Base-by-base conservation (phyloP, 23 red algal species). In the Pyropia haitanensis region DNA sequence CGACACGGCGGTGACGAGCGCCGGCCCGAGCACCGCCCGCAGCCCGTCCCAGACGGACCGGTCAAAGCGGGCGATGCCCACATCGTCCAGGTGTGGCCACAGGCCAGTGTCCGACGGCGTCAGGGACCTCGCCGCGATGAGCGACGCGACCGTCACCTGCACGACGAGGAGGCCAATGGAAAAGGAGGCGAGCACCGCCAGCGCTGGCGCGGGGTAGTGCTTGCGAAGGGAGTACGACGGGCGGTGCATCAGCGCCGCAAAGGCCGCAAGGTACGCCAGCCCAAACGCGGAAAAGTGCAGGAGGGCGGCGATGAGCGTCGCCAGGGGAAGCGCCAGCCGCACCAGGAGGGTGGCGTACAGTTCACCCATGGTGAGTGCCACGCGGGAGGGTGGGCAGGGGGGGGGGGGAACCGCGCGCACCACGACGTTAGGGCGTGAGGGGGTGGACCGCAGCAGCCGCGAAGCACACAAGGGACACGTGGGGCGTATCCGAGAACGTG, bases 1-100 rank as follows among this genome's bases (percentile, higher is more conserved):
- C 6, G 53, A 23, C 13, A 55, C 55, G 24, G 33, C 48, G 17
- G 52, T 33, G 30, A 53, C 52, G 18, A 56, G 49, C 51, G 58
- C 39, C 14, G 49, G 65, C 16, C 46, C 46, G 25, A 70, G 26
- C 10, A 70, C 25, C 25, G 56, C 51, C 14, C 69, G 69, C 25
- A 73, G 18, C 49, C 69, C 69, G 28, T 73, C 28, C 69, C 69
- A 73, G 18, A 58, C 50, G 53, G 51, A 60, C 5, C 27, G 15
- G 33, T 56, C 52, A 55, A 58, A 73, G 29, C 69, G 49, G 15
- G 69, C 51, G 24, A 73, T 17, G 28, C 49, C 69, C 14, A 56
- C 49, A 28, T 46, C 39, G 39, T 46, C 39, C 39, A 46, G 39
- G 69, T 58, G 53, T 5, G 69, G 26, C 55, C 58, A 56, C 51